Evolutionary conservation across 179 eudicot genomes (phyloP).

Genomic region (Heliamphora pulchella): DNA sequence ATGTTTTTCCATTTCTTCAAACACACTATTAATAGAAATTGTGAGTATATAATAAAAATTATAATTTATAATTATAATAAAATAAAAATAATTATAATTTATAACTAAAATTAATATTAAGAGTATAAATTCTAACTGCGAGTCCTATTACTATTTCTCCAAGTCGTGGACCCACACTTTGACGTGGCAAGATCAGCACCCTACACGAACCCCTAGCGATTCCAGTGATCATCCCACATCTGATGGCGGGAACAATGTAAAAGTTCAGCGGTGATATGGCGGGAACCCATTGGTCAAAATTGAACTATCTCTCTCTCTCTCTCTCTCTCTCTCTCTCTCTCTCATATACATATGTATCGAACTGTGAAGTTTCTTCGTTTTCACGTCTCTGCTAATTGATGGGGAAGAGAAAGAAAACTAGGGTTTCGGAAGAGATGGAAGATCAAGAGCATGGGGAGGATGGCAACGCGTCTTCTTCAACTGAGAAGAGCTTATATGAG

Average conservation of each 20-base stretch:
- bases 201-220: background rate
- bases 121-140: no score
- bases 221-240: background rate
- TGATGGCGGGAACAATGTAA: background rate
- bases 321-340: background rate
- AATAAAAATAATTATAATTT: no score
- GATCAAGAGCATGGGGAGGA: slow-evolving; percentile 24
- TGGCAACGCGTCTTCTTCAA: slow-evolving; percentile 16
- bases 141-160: no score
- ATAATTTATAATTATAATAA: no score
- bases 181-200: slow-evolving; percentile 28
- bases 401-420: slow-evolving; percentile 51
- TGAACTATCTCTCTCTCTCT: background rate
- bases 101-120: no score
- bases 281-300: slow-evolving; percentile 25
- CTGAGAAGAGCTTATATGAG: slow-evolving; percentile 52
- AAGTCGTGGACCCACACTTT: background rate
- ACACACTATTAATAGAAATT: no score
- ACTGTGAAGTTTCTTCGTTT: background rate
- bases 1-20: no score
- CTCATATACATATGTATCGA: background rate
- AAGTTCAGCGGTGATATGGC: slow-evolving; percentile 25
- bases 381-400: slow-evolving; percentile 18
- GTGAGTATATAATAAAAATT: no score
- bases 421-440: slow-evolving; percentile 44